These are phyloP conservation scores for Hypomyces perniciosus DNA, from an alignment of 2,329 filamentous ascomycete species.

Conservation along the genomic window DNA sequence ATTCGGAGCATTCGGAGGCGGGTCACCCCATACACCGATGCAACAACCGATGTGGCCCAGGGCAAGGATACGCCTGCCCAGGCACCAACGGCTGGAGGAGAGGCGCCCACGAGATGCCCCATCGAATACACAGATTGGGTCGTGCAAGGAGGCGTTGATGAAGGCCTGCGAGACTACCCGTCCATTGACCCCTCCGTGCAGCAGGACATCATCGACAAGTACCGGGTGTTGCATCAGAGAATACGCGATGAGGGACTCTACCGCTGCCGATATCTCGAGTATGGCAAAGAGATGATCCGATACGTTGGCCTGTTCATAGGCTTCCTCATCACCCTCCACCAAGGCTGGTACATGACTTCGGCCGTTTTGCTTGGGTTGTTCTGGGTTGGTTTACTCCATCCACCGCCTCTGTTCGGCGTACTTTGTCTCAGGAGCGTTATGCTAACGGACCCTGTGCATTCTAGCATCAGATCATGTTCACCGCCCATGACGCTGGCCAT, in stretches of 20 bases:
- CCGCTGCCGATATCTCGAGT: constrained; percentile 75
- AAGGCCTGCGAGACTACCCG: constrained; percentile 78
- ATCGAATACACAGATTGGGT: constrained; percentile 50
- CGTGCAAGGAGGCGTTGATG: constrained; percentile 28
- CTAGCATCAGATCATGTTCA: constrained; percentile 94
- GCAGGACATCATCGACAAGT: constrained; percentile 69
- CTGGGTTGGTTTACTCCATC: constrained; percentile 3
- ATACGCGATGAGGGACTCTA: constrained; percentile 73
- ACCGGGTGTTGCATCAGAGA: constrained; percentile 67
- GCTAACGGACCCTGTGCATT: not conserved
- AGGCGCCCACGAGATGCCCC: constrained; percentile 50
- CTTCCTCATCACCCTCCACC: constrained; percentile 55
- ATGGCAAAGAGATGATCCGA: constrained; percentile 66
- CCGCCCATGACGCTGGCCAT: constrained; percentile 90
- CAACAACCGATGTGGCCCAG: not conserved
- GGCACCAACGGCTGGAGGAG: not conserved
- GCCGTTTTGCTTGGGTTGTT: constrained; percentile 65
- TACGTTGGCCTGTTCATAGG: constrained; percentile 60
- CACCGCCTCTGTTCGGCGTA: too few species aligned
- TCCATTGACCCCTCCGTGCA: constrained; percentile 68
- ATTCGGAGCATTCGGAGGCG: constrained; percentile 1
- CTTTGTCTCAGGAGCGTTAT: not conserved
- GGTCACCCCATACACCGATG: not conserved
- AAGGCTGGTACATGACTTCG: constrained; percentile 59
- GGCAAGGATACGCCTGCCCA: not conserved